Evolutionary conservation across 108 stramenopile species (phyloP), one percentile per base, ranked within the genome.

Genomic region (Fistulifera pelliculosa): DNA sequence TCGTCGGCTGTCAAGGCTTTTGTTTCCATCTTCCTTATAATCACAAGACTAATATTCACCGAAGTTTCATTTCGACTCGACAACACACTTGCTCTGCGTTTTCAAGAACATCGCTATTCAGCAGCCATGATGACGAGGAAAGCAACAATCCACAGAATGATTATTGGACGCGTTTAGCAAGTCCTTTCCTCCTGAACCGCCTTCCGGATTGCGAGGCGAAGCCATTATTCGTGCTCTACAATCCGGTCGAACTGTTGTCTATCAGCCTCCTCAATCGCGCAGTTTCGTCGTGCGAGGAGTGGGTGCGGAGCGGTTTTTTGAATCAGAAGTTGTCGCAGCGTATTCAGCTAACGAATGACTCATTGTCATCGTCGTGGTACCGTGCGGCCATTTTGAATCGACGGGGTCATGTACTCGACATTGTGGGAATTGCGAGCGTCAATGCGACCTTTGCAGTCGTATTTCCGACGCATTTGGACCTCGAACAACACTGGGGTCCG

Each of bases 211-310:
- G 42, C 72, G 81, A 5, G 89, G 89, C 3, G 89, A 91, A 55
- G 90, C 90, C 3, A 83, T 91, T 21, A 83, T 85, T 48, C 66
- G 76, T 38, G 90, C 90, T 13, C 47, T 87, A 18, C 68, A 70
- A 19, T 85, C 79, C 16, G 69, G 66, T 27, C 71, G 78, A 6
- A 81, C 83, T 17, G 43, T 87, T 16, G 64, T 45, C 1, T 77
- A 70, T 70, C 47, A 62, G 19, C 39, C 67, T 21, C 18, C 11
- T 27, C 10, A 43, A 47, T 6, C 3, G 3, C 31, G 3, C 8
- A 35, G 31, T 35, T 35, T 35, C 31, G 31, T 35, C 31, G 31
- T 35, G 31, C 3, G 31, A 35, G 31, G 31, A 35, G 8, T 6
- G 31, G 31, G 31, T 8, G 3, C 31, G 3, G 31, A 35, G 8